A percentile compares a stretch with the other conserved stretches of the same genome.
Evolutionary conservation across 1,139 yeast species (phyloP).

Genomic region (Neolecta irregularis): DNA sequence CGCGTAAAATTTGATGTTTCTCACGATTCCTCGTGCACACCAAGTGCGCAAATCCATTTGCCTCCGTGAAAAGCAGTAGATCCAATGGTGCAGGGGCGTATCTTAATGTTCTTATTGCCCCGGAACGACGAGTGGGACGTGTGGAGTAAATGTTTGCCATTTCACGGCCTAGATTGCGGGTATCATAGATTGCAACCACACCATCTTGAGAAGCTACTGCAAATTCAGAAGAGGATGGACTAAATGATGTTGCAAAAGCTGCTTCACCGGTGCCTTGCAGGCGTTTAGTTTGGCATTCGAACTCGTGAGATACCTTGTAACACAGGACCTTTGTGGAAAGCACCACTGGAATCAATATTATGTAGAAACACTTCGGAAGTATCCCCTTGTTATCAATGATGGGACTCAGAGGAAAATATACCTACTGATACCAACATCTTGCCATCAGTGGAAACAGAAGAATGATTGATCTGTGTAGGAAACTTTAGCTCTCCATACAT

Average conservation of each 20-base stretch:
- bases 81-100: conserved; percentile 7
- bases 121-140: conserved; percentile 6
- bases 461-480: conserved; percentile 11
- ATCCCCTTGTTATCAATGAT: too few species aligned
- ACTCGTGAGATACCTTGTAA: too few species aligned
- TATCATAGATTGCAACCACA: not conserved
- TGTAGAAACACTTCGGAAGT: conserved; percentile 8
- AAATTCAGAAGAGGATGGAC: conserved; percentile 4
- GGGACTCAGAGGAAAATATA: too few species aligned
- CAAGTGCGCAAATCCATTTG: conserved; percentile 7
- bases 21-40: too few species aligned
- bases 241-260: conserved; percentile 7
- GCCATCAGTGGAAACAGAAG: conserved; percentile 10
- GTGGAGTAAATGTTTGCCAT: not conserved
- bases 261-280: conserved; percentile 8
- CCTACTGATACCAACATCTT: conserved; percentile 12
- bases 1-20: too few species aligned
- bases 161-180: not conserved
- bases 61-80: conserved; percentile 7
- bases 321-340: conserved; percentile 4
- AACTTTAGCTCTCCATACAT: conserved; percentile 5
- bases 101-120: conserved; percentile 5
- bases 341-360: conserved; percentile 6
- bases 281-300: too few species aligned
- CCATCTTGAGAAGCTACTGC: conserved; percentile 10